Percentiles rank a stretch among this genome's conserved stretches.
Conservation (phyloP, 169 alveolate genomes). For the Cyclospora cayetanensis region DNA sequence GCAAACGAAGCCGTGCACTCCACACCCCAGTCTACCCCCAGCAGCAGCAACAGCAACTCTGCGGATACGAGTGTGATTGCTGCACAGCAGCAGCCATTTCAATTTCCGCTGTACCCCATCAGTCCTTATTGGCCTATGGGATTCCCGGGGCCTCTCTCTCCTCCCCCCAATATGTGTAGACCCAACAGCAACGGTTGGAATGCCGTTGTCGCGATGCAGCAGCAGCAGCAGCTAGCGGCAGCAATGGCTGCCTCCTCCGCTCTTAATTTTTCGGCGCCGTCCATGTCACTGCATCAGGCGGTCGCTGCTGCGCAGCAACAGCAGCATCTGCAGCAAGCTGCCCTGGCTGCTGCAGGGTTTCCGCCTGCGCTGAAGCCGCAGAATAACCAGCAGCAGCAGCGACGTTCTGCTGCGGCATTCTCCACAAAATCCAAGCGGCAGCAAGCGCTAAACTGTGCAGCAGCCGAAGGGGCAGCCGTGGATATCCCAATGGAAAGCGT, state of each 20-base stretch:
- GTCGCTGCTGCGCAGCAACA: background rate
- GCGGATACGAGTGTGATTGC: background rate
- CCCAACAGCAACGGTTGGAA: background rate
- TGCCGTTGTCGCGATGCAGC: background rate
- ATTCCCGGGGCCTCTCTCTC: conserved; percentile 21
- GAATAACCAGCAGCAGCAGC: background rate
- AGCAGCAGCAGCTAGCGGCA: background rate
- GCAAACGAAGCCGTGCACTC: background rate
- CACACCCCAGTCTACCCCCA: background rate
- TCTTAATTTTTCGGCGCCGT: background rate
- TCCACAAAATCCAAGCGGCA: background rate
- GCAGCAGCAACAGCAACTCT: background rate
- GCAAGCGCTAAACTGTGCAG: background rate
- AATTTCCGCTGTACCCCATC: background rate
- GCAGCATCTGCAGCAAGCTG: background rate
- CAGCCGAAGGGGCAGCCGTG: background rate
- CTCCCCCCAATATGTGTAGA: background rate
- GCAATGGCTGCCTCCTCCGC: conserved; percentile 10
- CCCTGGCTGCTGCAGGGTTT: background rate
- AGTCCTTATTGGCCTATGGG: conserved; percentile 12
- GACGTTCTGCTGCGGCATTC: background rate
- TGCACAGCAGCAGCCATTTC: background rate
- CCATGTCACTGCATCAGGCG: background rate
- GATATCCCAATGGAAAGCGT: background rate
- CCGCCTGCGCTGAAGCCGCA: background rate